These are phyloP conservation scores for Hansfordia pulvinata DNA, from an alignment of 2,329 filamentous ascomycete species.

Conservation along the genomic window DNA sequence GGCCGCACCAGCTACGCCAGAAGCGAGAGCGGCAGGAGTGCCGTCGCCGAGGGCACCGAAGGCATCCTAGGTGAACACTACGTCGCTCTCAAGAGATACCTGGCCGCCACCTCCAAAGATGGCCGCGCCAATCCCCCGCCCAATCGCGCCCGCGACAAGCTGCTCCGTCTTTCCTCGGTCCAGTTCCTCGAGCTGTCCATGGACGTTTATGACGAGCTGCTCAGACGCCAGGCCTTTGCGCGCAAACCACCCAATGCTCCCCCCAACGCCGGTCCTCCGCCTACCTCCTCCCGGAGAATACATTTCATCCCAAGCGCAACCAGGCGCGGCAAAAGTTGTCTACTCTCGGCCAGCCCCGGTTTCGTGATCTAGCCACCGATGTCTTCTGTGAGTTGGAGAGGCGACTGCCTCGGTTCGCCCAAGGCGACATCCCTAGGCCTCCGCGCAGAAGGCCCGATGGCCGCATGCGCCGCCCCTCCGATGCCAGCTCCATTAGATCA, in stretches of 20 bases:
- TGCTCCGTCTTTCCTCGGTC: constrained; percentile 74
- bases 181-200: constrained; percentile 97
- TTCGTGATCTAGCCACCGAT: constrained; percentile 85
- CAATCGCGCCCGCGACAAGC: constrained; percentile 88
- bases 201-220: constrained; percentile 90
- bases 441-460: constrained; percentile 37
- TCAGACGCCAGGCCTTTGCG: constrained; percentile 64
- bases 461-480: constrained; percentile 42
- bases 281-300: constrained; percentile 71
- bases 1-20: constrained; percentile 67
- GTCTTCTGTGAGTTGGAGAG: constrained; percentile 92
- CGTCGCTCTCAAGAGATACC: constrained; percentile 60
- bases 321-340: constrained; percentile 93
- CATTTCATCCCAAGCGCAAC: constrained; percentile 93
- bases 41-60: constrained; percentile 46
- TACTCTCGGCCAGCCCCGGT: constrained; percentile 73
- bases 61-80: constrained; percentile 68
- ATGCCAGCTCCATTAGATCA: constrained; percentile 46
- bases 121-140: constrained; percentile 61
- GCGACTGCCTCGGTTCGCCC: constrained; percentile 70
- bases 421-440: constrained; percentile 50
- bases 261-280: constrained; percentile 41
- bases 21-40: constrained; percentile 50
- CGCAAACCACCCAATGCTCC: constrained; percentile 37
- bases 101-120: constrained; percentile 58